Conservation (phyloP, 2,329 filamentous ascomycete genomes). For the Aspergillus quadricinctus region DNA sequence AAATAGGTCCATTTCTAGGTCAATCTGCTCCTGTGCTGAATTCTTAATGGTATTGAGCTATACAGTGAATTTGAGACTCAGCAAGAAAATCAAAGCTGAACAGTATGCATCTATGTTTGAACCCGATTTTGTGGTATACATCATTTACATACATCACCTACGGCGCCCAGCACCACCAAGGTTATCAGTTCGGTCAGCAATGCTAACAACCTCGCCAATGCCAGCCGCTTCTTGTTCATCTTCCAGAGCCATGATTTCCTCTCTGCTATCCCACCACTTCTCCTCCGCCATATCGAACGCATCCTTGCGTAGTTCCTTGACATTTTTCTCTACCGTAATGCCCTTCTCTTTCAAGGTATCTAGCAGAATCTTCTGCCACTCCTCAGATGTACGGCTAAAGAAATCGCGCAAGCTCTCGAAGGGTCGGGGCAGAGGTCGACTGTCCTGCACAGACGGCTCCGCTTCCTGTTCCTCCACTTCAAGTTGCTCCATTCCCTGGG, state of each 20-base stretch:
- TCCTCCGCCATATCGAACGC: conserved; percentile 90
- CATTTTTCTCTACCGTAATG: conserved; percentile 51
- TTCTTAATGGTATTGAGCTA: neutral
- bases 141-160: conserved; percentile 25
- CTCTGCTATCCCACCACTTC: conserved; percentile 98
- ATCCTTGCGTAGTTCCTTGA: conserved; percentile 90
- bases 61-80: neutral
- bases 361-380: conserved; percentile 87
- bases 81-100: neutral
- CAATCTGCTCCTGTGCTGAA: neutral
- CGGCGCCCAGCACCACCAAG: conserved; percentile 45
- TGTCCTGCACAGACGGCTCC: conserved; percentile 59
- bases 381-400: conserved; percentile 78
- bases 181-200: conserved; percentile 65
- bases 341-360: conserved; percentile 67
- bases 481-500: conserved; percentile 33
- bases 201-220: conserved; percentile 87
- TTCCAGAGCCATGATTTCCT: conserved; percentile 86
- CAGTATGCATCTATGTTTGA: neutral
- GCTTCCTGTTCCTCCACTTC: conserved; percentile 37
- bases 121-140: neutral
- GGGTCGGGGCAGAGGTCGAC: conserved; percentile 69
- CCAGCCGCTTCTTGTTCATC: conserved; percentile 95
- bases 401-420: conserved; percentile 92
- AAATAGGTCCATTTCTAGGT: neutral